Base-by-base conservation (phyloP, 768 basidiomycete species). In the Trametes maxima region DNA sequence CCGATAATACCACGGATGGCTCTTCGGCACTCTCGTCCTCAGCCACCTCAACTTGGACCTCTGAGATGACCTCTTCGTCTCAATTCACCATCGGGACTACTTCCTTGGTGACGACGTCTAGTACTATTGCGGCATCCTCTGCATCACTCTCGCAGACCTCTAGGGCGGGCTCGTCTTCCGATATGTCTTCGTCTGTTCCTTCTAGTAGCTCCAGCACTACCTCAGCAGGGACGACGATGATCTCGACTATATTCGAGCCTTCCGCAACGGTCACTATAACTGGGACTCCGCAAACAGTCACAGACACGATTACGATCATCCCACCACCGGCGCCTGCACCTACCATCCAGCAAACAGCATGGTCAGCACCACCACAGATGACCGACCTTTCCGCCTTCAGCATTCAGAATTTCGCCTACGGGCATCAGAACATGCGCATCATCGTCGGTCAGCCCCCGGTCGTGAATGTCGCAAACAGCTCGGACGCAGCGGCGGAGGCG, bases 321-420 rank as follows among this genome's bases (percentile, higher is more conserved):
- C 62, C 67, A 17, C 62, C 67, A 0, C 58, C 64, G 33, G 58
- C 60, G 16, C 60, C 54, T 39, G 56, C 56, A 16, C 25, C 68
- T 5, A 60, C 57, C 3, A 44, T 57, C 1, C 45, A 54, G 14
- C 40, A 54, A 43, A 68, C 70, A 5, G 49, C 71, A n/a, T 90
- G 89, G 89, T 54, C 74, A 1, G 73, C 76, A 5, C 85, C 88
- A 0, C 63, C 76, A 0, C 73, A 78, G 21, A 83, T 89, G 77
- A 79, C 80, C 0, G 82, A 89, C 69, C 77, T 92, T 25, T 72
- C 77, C 37, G 65, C 82, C 2, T 90, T 89, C 79, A 82, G 83
- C 49, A 70, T 90, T 62, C 78, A 82, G 12, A 68, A 78, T 53
- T 87, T 86, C 68, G 76, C 85, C 0, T 80, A 78, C 47, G 85